These are phyloP conservation scores for Pythium apleroticum DNA, from an alignment of 352 stramenopile genomes.

Conservation along the genomic window DNA sequence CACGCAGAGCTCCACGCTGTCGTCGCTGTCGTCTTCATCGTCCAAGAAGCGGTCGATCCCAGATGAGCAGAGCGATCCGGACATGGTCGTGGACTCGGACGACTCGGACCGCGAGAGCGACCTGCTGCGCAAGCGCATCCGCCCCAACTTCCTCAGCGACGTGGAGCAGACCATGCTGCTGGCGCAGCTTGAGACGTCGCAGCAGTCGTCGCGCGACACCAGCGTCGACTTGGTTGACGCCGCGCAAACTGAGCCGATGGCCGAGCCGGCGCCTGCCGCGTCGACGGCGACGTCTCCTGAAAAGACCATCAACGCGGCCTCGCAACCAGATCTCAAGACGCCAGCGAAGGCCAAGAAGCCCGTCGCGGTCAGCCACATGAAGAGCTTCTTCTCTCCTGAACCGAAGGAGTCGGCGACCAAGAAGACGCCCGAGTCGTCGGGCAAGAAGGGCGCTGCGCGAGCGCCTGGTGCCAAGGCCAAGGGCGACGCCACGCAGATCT, in stretches of 20 bases:
- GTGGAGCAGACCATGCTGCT: slow-evolving; percentile 60
- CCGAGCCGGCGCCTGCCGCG: slow-evolving; percentile 11
- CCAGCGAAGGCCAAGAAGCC: slow-evolving; percentile 30
- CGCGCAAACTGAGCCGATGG: slow-evolving; percentile 13
- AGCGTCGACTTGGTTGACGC: slow-evolving; percentile 13
- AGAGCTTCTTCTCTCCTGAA: slow-evolving; percentile 53
- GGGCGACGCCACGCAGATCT: slow-evolving; percentile 21
- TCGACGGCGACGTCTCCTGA: slow-evolving; percentile 35
- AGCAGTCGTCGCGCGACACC: slow-evolving; percentile 22
- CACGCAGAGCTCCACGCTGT: slow-evolving; percentile 14
- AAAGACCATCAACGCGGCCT: slow-evolving; percentile 26
- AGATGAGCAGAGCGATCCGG: slow-evolving; percentile 12
- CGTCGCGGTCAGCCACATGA: slow-evolving; percentile 30
- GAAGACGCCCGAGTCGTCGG: slow-evolving; percentile 40
- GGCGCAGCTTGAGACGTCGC: slow-evolving; percentile 43
- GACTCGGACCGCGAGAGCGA: slow-evolving; percentile 26
- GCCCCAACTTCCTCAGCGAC: slow-evolving; percentile 62
- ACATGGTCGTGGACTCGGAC: slow-evolving; percentile 29
- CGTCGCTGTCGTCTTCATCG: slow-evolving; percentile 1
- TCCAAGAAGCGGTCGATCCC: slow-evolving; percentile 55
- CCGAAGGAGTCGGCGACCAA: slow-evolving; percentile 37
- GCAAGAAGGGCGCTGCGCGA: slow-evolving; percentile 29
- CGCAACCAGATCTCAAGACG: slow-evolving; percentile 34
- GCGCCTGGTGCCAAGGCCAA: slow-evolving; percentile 30
- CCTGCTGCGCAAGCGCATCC: slow-evolving; percentile 40